Evolutionary conservation across 345 rosid genomes (phyloP), one percentile per base, ranked within the genome.

Genomic region (Lepidium africanum): DNA sequence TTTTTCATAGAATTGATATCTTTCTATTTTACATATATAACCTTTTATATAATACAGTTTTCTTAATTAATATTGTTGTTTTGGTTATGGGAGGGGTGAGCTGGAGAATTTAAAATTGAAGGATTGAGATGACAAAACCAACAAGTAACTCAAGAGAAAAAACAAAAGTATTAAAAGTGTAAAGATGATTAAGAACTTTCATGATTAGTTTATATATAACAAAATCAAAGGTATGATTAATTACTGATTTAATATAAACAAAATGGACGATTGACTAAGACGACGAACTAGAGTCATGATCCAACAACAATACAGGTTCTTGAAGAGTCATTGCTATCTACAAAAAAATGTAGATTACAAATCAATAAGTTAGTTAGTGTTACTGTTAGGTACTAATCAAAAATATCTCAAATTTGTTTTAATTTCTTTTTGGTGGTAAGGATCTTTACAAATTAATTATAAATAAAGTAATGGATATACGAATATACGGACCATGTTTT

Each of bases 111-210:
- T 11, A 8, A 32, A 66, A 27, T 52, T 32, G 27, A 32, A 33
- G 4, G 13, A 16, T 45, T 54, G 25, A 38, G 70, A 63, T 36
- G 43, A 8, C 58, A 63, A 54, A 63, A 62, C 58, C 70, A 63
- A 38, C 51, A 71, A 63, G 48, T 57, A 68, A 68, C 57, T 46
- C 37, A 21, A 57, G 13, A 57, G 37, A 35, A 25, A 56, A 56
- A 57, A n/a, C 56, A 68, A 68, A 55, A 67, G 3, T 32, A 7
- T 6, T 27, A 27, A 17, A 43, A 16, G 32, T 39, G 39, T 30
- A 52, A 15, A 40, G 33, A 47, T 4, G 35, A 47, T 45, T 47
- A 47, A 47, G 25, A 47, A 35, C 13, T 19, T 46, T 63, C 3
- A n/a, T 27, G 32, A 27, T 27, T 27, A 5, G 6, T 27, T 30